Evolutionary conservation across 2,329 filamentous ascomycete genomes (phyloP).

Genomic region (Elsinoe perseae): DNA sequence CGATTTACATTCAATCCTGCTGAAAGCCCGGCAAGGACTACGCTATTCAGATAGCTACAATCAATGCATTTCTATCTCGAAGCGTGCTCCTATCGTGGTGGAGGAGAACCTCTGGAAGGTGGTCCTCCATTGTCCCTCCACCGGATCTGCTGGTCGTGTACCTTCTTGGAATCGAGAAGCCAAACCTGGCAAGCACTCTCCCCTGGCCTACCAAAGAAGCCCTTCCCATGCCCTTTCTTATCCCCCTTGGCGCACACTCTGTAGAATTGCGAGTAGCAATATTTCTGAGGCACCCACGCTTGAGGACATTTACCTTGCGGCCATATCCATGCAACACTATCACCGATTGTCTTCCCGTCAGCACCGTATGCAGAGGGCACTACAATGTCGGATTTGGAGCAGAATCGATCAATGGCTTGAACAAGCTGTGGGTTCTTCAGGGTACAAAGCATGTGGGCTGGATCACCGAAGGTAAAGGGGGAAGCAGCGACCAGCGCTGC

Average conservation of each 20-base stretch:
- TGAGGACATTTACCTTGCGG: conserved; percentile 3
- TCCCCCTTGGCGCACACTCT: neutral
- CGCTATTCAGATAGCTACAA: neutral
- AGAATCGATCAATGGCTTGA: conserved; percentile 7
- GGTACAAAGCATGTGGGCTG: conserved; percentile 16
- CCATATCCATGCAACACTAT: conserved; percentile 5
- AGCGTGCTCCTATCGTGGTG: neutral
- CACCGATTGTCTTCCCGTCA: conserved; percentile 4
- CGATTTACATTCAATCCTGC: conserved; percentile 4
- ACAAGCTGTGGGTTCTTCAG: conserved; percentile 12
- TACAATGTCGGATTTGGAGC: neutral
- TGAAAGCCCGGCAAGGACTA: neutral
- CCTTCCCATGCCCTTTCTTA: neutral
- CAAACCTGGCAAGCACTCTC: conserved; percentile 8
- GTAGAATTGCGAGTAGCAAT: conserved; percentile 9
- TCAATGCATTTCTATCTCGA: neutral
- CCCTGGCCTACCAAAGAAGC: conserved; percentile 1
- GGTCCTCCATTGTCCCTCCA: conserved; percentile 8
- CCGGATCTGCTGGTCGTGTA: neutral
- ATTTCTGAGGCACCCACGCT: conserved; percentile 1
- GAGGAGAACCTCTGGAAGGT: neutral
- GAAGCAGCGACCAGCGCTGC: conserved; percentile 21
- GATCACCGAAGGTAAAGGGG: conserved; percentile 27
- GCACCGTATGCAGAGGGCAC: conserved; percentile 7
- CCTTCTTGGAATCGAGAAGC: conserved; percentile 5